Base-by-base conservation (phyloP, 768 basidiomycete species). In the Podaxis sp. region DNA sequence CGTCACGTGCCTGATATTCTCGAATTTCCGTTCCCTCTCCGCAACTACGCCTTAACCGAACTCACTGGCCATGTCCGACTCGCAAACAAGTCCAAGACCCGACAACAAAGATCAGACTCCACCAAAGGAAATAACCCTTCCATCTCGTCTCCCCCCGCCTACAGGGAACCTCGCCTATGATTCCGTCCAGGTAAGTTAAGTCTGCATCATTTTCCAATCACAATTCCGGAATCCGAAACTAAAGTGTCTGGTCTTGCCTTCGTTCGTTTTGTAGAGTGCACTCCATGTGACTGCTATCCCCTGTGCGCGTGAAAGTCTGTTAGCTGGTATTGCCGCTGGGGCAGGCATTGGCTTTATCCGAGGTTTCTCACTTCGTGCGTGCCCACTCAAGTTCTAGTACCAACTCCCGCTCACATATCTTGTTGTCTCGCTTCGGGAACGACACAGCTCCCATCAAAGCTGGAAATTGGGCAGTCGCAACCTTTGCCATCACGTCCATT, bases 321-420 rank as follows among this genome's bases (percentile, higher is more conserved):
- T 93, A 64, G 82, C 80, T 55, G 91, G 91, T 13, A 92, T 93
- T 65, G 88, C 85, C n/a, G 85, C 88, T 60, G 91, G 91, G 13
- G 80, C 79, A 0, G 91, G 90, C 1, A 82, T 93, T 57, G 92
- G 91, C 18, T 76, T 89, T 57, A 83, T 93, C 57, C 82, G 91
- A 58, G 87, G 84, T 2, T 72, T 91, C 66, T 81, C 81, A 66
- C 73, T 83, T 10, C 76, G 91, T 91, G 70, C 59, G 86, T 77
- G 1, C 35, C 25, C n/a, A 48, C 27, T 14, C 44, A 2, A 32
- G 32, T 14, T 6, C 21, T n/a, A n/a, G 40, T n/a, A 14, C 18
- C 5, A n/a, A 14, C 40, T 40, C 36, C 18, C 35, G 35, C 21
- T 27, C 13, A 10, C 7, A 21, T 13, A 53, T 18, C 11, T 21